Percentiles rank a stretch among this genome's conserved stretches.
Conservation (phyloP, 371 early-diverging fungal genomes). For the Mucor circinelloides region DNA sequence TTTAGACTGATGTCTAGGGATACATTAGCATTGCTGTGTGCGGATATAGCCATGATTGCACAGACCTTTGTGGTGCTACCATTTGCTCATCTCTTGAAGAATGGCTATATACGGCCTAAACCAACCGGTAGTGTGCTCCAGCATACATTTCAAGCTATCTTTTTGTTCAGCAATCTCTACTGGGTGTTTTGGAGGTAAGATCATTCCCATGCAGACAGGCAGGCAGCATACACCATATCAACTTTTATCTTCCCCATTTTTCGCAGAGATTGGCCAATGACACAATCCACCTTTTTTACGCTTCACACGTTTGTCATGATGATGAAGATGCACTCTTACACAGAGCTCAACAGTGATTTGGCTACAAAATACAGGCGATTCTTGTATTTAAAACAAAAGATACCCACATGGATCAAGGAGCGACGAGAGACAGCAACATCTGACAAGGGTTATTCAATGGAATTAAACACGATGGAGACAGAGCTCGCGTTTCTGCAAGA, state of each 20-base stretch:
- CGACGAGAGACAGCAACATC: neutral
- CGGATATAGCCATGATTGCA: slow-evolving; percentile 64
- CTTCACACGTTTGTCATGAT: slow-evolving; percentile 86
- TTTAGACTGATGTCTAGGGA: slow-evolving; percentile 66
- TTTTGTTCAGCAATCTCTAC: slow-evolving; percentile 59
- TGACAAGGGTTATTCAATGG: too few species aligned
- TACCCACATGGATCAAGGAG: slow-evolving; percentile 28
- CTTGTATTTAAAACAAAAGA: slow-evolving; percentile 34
- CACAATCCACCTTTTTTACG: slow-evolving; percentile 82
- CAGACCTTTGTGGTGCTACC: slow-evolving; percentile 55
- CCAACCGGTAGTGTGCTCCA: slow-evolving; percentile 59
- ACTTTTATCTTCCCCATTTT: too few species aligned
- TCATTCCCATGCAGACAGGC: too few species aligned
- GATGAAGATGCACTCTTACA: slow-evolving; percentile 93
- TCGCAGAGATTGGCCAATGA: slow-evolving; percentile 80
- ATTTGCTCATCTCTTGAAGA: slow-evolving; percentile 54
- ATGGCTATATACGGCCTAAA: slow-evolving; percentile 55
- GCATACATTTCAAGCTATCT: slow-evolving; percentile 65
- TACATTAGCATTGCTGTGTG: slow-evolving; percentile 56
- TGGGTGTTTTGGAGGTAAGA: slow-evolving; percentile 63
- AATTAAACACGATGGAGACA: slow-evolving; percentile 27
- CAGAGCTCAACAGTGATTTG: slow-evolving; percentile 69
- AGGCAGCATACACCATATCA: neutral
- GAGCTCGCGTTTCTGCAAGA: slow-evolving; percentile 58
- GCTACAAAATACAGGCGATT: slow-evolving; percentile 50